Percentiles rank a stretch among this genome's conserved stretches.
These are phyloP conservation scores for Infundibulicybe gibba DNA, from an alignment of 768 basidiomycete species.

Conservation along the genomic window DNA sequence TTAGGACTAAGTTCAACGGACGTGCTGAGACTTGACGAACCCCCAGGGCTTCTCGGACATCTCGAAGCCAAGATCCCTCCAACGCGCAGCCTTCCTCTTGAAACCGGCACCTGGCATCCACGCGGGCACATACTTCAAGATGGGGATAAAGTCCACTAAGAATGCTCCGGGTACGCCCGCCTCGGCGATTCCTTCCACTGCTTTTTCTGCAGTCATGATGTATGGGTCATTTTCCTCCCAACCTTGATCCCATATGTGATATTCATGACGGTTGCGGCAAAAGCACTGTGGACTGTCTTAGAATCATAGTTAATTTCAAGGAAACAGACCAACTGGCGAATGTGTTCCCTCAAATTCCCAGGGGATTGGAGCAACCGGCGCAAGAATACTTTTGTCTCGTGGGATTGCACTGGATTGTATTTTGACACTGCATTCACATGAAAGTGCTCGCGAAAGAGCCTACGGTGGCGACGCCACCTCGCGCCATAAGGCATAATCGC, in stretches of 20 bases:
- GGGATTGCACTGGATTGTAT: conserved; percentile 17
- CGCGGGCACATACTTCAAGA: conserved; percentile 37
- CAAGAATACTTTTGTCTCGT: conserved; percentile 18
- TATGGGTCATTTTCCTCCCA: conserved; percentile 1
- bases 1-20: too few species aligned
- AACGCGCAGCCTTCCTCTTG: too few species aligned
- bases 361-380: too few species aligned
- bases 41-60: too few species aligned
- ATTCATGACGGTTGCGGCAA: not conserved
- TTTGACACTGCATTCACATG: too few species aligned
- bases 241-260: conserved; percentile 7
- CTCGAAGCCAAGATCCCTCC: conserved; percentile 24
- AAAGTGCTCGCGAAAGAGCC: conserved; percentile 22
- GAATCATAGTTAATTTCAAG: too few species aligned
- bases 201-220: conserved; percentile 3
- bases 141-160: conserved; percentile 11
- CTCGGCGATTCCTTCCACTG: conserved; percentile 2
- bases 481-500: conserved; percentile 23
- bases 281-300: not conserved
- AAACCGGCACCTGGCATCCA: conserved; percentile 47
- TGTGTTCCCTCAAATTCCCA: conserved; percentile 9
- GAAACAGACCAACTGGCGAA: conserved; percentile 3
- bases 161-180: too few species aligned
- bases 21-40: too few species aligned
- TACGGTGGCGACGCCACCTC: conserved; percentile 23